Conservation (phyloP, 2,329 filamentous ascomycete genomes). For the Sordariomycetes sp. region DNA sequence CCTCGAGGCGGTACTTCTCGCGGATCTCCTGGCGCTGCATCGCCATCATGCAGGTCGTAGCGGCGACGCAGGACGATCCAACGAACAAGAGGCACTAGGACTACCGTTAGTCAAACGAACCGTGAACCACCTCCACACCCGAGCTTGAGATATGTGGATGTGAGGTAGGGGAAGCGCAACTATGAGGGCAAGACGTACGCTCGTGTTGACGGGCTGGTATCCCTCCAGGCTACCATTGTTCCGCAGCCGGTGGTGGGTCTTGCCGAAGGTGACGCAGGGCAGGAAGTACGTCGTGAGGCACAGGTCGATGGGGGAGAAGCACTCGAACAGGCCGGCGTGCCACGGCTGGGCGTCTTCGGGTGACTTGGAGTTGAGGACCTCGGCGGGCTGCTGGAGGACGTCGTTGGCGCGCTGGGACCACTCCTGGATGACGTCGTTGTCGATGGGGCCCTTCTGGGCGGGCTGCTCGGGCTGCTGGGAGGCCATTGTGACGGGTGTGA, state of each 20-base stretch:
- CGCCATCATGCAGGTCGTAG: slow-evolving; percentile 29
- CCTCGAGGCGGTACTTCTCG: slow-evolving; percentile 31
- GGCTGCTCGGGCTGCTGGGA: not conserved
- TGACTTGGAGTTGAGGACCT: slow-evolving; percentile 30
- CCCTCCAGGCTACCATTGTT: slow-evolving; percentile 27
- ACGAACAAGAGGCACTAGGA: slow-evolving; percentile 30
- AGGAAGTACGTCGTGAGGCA: slow-evolving; percentile 34
- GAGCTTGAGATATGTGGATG: too few relatives aligned
- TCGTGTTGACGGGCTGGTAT: slow-evolving; percentile 34
- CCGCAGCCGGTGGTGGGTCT: slow-evolving; percentile 27
- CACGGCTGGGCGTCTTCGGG: slow-evolving; percentile 24
- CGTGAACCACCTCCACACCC: not conserved
- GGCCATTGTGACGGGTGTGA: not conserved
- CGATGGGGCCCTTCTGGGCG: slow-evolving; percentile 3
- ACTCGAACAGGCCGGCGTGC: slow-evolving; percentile 27
- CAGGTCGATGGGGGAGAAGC: slow-evolving; percentile 30
- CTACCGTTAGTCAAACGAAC: not conserved
- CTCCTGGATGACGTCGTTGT: slow-evolving; percentile 27
- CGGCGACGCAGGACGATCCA: slow-evolving; percentile 25
- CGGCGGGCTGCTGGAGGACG: slow-evolving; percentile 27
- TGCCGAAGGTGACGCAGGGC: slow-evolving; percentile 27
- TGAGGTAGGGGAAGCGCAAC: not conserved
- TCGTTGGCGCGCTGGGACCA: slow-evolving; percentile 33
- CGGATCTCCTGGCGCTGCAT: slow-evolving; percentile 35
- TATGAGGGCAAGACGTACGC: slow-evolving; percentile 21